phyloP scores from a whole-genome alignment of 1,284 basidiomycete genomes.

The Apiotrichum sp. region DNA sequence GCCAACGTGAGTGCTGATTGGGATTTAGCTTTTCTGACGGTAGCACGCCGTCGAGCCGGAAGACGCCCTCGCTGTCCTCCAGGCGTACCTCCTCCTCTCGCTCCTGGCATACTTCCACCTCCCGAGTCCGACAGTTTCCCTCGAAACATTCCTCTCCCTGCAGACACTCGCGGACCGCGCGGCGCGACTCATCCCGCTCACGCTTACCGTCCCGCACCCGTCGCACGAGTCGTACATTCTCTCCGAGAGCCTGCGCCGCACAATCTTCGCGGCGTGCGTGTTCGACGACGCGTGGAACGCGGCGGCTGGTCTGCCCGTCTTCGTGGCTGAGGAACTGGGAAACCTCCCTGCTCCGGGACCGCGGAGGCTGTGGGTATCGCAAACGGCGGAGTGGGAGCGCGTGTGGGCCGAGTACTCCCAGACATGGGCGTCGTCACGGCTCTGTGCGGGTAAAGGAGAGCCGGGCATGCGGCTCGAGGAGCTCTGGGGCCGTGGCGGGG shows the following conservation, averaged over 20 bases:
- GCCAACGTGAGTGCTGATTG: background rate
- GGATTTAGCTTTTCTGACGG: no score
- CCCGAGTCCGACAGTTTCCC: background rate
- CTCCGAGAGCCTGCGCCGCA: slow-evolving; percentile 8
- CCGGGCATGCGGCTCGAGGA: slow-evolving; percentile 1
- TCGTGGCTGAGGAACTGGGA: slow-evolving; percentile 7
- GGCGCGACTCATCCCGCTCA: background rate
- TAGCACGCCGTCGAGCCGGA: slow-evolving; percentile 1
- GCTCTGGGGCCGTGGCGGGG: background rate
- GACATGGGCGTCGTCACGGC: background rate
- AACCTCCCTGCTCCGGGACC: slow-evolving; percentile 5
- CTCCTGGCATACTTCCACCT: slow-evolving; percentile 9
- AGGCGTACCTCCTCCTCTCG: slow-evolving; percentile 8
- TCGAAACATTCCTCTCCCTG: slow-evolving; percentile 6
- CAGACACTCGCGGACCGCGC: slow-evolving; percentile 8
- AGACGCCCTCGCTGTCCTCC: slow-evolving; percentile 4
- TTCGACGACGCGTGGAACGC: slow-evolving; percentile 11
- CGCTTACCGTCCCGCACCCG: background rate
- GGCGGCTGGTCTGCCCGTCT: background rate
- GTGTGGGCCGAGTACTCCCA: background rate
- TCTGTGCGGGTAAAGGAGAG: background rate
- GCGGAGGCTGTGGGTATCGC: background rate
- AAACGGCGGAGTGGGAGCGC: background rate
- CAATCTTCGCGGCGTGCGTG: slow-evolving; percentile 6
- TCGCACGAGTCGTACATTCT: background rate